These are phyloP conservation scores for Penicillium nucicola DNA, from an alignment of 495 filamentous ascomycete genomes.

Conservation along the genomic window DNA sequence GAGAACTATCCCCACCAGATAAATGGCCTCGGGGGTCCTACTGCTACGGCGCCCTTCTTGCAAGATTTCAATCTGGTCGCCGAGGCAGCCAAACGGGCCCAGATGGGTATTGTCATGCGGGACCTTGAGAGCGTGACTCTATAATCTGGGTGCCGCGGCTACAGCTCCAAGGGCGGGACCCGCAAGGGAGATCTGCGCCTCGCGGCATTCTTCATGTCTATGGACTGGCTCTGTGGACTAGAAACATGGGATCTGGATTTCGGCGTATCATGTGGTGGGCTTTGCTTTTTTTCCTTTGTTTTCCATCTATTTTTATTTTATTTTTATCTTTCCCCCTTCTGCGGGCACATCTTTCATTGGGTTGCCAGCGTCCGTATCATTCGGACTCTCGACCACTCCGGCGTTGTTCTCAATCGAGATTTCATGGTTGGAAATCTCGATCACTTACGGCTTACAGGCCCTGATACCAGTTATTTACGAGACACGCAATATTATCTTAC, in stretches of 20 bases:
- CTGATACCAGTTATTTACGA: too few relatives aligned
- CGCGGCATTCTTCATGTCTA: not conserved
- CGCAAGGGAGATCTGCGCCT: not conserved
- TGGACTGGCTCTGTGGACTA: conserved; percentile 16
- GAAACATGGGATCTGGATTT: not conserved
- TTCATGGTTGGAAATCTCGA: too few relatives aligned
- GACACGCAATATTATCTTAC: too few relatives aligned
- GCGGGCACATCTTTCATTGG: not conserved
- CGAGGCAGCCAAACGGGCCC: conserved; percentile 91
- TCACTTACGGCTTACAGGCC: too few relatives aligned
- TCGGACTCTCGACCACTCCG: too few relatives aligned
- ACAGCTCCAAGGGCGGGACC: conserved; percentile 8
- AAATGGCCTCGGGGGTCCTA: conserved; percentile 41
- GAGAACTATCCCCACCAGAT: conserved; percentile 31
- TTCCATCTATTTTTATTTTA: too few relatives aligned
- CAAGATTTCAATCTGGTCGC: conserved; percentile 83
- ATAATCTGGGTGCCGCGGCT: conserved; percentile 13
- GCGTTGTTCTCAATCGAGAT: too few relatives aligned
- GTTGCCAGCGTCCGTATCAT: not conserved
- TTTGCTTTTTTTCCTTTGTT: not conserved
- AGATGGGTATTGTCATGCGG: conserved; percentile 80
- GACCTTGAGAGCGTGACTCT: conserved; percentile 63
- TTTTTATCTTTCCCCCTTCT: too few relatives aligned
- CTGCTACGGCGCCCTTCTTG: conserved; percentile 59
- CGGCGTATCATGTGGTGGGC: conserved; percentile 5